phyloP scores from a whole-genome alignment of 106 monocot species.

The Apostasia ramifera region DNA sequence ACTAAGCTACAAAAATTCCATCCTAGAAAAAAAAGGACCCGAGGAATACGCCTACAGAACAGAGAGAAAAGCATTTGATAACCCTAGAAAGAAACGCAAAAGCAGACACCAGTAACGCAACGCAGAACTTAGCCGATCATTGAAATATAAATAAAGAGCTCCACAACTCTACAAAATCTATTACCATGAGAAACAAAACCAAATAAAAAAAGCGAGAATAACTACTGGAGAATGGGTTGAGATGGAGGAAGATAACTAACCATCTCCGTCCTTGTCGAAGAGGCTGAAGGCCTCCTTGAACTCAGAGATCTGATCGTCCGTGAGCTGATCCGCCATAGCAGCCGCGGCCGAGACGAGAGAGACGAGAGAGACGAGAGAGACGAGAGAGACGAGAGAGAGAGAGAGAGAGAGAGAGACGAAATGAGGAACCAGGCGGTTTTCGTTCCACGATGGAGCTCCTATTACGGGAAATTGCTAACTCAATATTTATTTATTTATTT shows the following conservation, averaged over 20 bases:
- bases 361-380: not conserved
- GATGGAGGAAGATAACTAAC: slow-evolving; percentile 15
- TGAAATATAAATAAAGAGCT: not conserved
- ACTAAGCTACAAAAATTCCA: not conserved
- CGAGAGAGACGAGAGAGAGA: slow-evolving; percentile 2
- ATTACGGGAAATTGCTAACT: no score
- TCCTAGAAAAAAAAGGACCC: not conserved
- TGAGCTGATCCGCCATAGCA: slow-evolving; percentile 55
- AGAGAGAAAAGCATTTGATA: not conserved
- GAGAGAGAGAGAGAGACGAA: not conserved
- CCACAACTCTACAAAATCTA: not conserved
- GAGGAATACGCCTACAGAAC: not conserved
- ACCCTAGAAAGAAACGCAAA: not conserved
- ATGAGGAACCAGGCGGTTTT: not conserved
- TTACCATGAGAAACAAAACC: not conserved
- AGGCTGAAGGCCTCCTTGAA: slow-evolving; percentile 85
- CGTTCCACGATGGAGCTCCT: no score
- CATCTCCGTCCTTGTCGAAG: slow-evolving; percentile 76
- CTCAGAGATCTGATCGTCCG: slow-evolving; percentile 67
- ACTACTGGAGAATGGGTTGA: not conserved
- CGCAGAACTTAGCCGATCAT: no score
- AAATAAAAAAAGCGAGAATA: not conserved
- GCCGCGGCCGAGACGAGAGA: not conserved
- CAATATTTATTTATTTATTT: no score
- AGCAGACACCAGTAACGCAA: no score